These are phyloP conservation scores for Penicillium brevicompactum DNA, from an alignment of 2,329 filamentous ascomycete genomes.

Conservation along the genomic window DNA sequence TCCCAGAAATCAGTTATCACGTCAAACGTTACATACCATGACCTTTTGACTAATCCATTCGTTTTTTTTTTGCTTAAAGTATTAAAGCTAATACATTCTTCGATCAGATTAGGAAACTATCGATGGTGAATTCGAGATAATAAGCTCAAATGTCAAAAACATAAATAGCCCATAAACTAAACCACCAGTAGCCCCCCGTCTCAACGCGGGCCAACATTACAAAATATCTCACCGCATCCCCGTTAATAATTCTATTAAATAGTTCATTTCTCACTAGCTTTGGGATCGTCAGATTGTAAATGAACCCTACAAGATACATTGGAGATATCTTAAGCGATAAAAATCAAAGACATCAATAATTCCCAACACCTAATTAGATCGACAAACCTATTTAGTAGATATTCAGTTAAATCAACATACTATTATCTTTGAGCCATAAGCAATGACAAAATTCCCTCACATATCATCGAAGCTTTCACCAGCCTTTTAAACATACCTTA, in stretches of 20 bases:
- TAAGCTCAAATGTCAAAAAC: background rate
- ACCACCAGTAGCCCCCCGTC: background rate
- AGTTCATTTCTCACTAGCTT: background rate
- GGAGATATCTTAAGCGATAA: too few species aligned
- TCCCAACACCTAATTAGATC: too few species aligned
- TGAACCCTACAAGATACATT: background rate
- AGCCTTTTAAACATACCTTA: too few species aligned
- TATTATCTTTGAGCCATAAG: too few species aligned
- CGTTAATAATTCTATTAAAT: background rate
- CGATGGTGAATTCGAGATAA: background rate
- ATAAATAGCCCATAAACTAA: background rate
- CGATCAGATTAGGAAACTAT: background rate
- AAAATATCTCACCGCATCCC: background rate
- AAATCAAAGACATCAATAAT: too few species aligned
- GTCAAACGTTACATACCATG: background rate
- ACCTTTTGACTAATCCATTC: background rate
- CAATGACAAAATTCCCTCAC: too few species aligned
- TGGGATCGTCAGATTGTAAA: background rate
- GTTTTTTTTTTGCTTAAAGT: background rate
- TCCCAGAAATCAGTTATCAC: background rate
- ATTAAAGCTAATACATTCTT: background rate
- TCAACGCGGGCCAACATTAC: background rate
- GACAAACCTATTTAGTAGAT: too few species aligned
- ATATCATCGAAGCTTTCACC: too few species aligned
- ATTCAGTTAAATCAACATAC: too few species aligned